Evolutionary conservation across 2,329 filamentous ascomycete species (phyloP).

Genomic region (Ilyonectria mors-panacis): DNA sequence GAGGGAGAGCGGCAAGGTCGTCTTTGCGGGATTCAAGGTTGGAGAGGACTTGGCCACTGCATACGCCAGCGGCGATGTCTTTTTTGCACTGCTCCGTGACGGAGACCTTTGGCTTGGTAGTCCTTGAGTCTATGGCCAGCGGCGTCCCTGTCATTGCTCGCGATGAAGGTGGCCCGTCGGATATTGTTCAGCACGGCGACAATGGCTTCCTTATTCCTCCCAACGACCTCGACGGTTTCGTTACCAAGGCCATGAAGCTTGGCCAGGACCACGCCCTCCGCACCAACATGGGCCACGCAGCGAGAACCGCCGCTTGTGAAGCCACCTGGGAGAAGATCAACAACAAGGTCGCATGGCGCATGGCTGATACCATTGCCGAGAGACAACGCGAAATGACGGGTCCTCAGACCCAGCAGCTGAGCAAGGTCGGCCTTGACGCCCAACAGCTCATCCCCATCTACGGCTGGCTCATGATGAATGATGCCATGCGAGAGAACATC

Average conservation of each 20-base stretch:
- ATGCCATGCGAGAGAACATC: slow-evolving; percentile 54
- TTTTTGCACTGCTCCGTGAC: slow-evolving; percentile 81
- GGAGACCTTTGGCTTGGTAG: slow-evolving; percentile 80
- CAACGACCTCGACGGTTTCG: slow-evolving; percentile 71
- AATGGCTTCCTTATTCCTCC: slow-evolving; percentile 75
- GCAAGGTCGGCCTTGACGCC: slow-evolving; percentile 38
- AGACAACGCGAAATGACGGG: slow-evolving; percentile 53
- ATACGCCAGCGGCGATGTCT: slow-evolving; percentile 79
- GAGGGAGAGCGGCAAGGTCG: slow-evolving; percentile 64
- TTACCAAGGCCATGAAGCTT: slow-evolving; percentile 66
- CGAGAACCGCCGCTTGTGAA: slow-evolving; percentile 71
- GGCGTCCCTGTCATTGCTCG: slow-evolving; percentile 78
- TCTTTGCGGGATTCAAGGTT: slow-evolving; percentile 77
- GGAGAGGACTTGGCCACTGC: slow-evolving; percentile 74
- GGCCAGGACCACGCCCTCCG: slow-evolving; percentile 62
- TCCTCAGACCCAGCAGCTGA: slow-evolving; percentile 28
- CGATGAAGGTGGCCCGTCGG: slow-evolving; percentile 78
- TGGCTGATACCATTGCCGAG: slow-evolving; percentile 68
- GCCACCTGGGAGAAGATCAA: slow-evolving; percentile 82
- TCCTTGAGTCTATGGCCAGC: slow-evolving; percentile 80
- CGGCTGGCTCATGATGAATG: slow-evolving; percentile 61
- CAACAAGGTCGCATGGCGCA: slow-evolving; percentile 77
- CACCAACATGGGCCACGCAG: slow-evolving; percentile 60
- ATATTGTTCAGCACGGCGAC: slow-evolving; percentile 72
- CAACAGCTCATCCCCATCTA: slow-evolving; percentile 57